phyloP scores from a whole-genome alignment of 2,329 filamentous ascomycete genomes.

The Sclerotinia nivalis region DNA sequence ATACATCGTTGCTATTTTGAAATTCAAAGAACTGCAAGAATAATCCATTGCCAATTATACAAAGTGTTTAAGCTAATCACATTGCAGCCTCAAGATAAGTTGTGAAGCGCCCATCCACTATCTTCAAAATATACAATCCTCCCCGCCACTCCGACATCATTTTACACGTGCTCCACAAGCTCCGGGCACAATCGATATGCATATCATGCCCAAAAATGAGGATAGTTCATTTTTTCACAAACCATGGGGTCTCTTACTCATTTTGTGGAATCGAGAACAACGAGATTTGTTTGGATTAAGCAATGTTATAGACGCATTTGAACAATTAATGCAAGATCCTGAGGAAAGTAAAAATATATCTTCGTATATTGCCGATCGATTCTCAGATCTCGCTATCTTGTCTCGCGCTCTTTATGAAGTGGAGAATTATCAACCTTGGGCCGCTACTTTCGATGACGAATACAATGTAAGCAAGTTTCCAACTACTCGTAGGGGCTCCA shows the following conservation, averaged over 20 bases:
- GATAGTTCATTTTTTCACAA: neutral
- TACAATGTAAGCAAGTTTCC: neutral
- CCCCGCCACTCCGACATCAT: neutral
- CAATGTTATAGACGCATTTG: neutral
- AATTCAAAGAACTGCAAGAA: neutral
- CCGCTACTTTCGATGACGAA: conserved; percentile 1
- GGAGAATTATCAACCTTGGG: conserved; percentile 1
- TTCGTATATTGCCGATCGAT: neutral
- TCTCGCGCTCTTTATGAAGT: neutral
- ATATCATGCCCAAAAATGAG: neutral
- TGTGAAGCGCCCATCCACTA: neutral
- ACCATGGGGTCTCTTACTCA: neutral
- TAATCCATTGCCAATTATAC: accelerated
- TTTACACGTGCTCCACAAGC: neutral
- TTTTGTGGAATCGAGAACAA: neutral
- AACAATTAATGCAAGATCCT: neutral
- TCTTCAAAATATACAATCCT: neutral
- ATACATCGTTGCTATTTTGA: neutral
- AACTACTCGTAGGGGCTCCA: too few relatives aligned
- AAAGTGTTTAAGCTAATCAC: neutral
- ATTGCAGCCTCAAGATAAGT: neutral
- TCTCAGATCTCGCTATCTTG: neutral
- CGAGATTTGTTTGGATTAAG: neutral
- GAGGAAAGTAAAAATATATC: neutral
- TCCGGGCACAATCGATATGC: neutral